Evolutionary conservation across 169 alveolate genomes (phyloP).

Genomic region (Cryptosporidium parvum): DNA sequence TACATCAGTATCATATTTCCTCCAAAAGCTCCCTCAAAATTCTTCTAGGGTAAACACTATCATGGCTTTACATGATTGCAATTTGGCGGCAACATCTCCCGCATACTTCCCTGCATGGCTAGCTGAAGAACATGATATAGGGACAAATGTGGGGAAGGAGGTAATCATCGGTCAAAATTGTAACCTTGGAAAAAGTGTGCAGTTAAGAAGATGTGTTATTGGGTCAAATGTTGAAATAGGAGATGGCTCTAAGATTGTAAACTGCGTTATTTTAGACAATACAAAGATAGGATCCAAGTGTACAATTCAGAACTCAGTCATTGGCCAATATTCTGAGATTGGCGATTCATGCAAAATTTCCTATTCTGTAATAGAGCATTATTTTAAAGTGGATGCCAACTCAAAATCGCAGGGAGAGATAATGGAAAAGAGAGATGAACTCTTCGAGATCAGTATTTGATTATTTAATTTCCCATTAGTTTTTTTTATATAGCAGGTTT

Average conservation of each 20-base stretch:
- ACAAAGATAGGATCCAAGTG: slow-evolving; percentile 54
- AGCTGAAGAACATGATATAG: not conserved
- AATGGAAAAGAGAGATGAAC: slow-evolving; percentile 52
- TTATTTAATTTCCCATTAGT: not conserved
- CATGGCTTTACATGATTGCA: slow-evolving; percentile 45
- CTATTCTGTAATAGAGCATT: slow-evolving; percentile 23
- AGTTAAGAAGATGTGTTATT: slow-evolving; percentile 44
- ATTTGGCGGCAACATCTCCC: slow-evolving; percentile 49
- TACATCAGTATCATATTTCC: slow-evolving; percentile 35
- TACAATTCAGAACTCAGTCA: slow-evolving; percentile 65
- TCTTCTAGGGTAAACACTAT: slow-evolving; percentile 39
- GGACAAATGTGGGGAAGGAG: slow-evolving; percentile 43
- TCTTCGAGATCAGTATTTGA: slow-evolving; percentile 40
- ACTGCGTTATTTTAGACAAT: slow-evolving; percentile 38
- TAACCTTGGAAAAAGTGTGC: slow-evolving; percentile 38
- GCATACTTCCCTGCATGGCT: slow-evolving; percentile 37
- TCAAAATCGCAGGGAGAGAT: slow-evolving; percentile 56
- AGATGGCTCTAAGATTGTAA: slow-evolving; percentile 63
- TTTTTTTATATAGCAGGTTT: not conserved
- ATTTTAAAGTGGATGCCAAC: slow-evolving; percentile 24
- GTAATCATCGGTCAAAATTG: slow-evolving; percentile 25
- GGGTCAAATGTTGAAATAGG: slow-evolving; percentile 50
- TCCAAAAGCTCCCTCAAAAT: not conserved
- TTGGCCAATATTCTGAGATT: slow-evolving; percentile 2
- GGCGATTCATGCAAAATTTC: slow-evolving; percentile 44